phyloP scores from a whole-genome alignment of 2,329 filamentous ascomycete genomes.

The Rhexocercosporidium sp. region DNA sequence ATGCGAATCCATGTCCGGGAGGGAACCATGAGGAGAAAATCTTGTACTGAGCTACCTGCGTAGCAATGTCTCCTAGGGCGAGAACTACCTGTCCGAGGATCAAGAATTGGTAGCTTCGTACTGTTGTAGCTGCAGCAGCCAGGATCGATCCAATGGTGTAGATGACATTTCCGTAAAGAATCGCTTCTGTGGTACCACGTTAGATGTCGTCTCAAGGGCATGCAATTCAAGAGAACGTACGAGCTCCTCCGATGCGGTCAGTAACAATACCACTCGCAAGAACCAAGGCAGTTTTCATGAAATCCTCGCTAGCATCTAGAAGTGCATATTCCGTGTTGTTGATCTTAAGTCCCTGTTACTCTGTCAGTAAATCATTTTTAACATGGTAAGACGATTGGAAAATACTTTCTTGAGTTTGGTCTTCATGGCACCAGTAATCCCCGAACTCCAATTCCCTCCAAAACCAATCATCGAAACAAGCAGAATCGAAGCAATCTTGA shows the following conservation, averaged over 20 bases:
- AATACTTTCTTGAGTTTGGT: slow-evolving; percentile 61
- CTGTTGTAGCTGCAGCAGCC: slow-evolving; percentile 60
- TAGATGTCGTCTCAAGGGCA: neutral
- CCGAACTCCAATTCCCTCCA: slow-evolving; percentile 63
- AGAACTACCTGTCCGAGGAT: slow-evolving; percentile 60
- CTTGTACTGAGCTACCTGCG: slow-evolving; percentile 68
- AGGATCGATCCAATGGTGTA: slow-evolving; percentile 63
- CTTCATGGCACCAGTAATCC: slow-evolving; percentile 65
- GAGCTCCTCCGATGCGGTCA: slow-evolving; percentile 62
- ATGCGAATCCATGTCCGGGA: slow-evolving; percentile 65
- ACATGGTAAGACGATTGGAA: neutral
- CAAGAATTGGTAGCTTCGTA: slow-evolving; percentile 65
- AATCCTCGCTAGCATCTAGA: slow-evolving; percentile 64
- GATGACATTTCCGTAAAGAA: slow-evolving; percentile 65
- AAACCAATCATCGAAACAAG: slow-evolving; percentile 62
- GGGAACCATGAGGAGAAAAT: slow-evolving; percentile 70
- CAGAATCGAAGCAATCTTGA: slow-evolving; percentile 51
- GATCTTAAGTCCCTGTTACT: slow-evolving; percentile 55
- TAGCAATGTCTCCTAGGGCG: slow-evolving; percentile 66
- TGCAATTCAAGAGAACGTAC: slow-evolving; percentile 38
- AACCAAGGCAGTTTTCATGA: slow-evolving; percentile 63
- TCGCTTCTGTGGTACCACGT: slow-evolving; percentile 43
- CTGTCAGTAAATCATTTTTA: neutral
- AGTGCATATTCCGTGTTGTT: slow-evolving; percentile 64
- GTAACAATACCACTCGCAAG: slow-evolving; percentile 60